Conservation (phyloP, 2,329 filamentous ascomycete genomes). For the Fonsecaea erecta region DNA sequence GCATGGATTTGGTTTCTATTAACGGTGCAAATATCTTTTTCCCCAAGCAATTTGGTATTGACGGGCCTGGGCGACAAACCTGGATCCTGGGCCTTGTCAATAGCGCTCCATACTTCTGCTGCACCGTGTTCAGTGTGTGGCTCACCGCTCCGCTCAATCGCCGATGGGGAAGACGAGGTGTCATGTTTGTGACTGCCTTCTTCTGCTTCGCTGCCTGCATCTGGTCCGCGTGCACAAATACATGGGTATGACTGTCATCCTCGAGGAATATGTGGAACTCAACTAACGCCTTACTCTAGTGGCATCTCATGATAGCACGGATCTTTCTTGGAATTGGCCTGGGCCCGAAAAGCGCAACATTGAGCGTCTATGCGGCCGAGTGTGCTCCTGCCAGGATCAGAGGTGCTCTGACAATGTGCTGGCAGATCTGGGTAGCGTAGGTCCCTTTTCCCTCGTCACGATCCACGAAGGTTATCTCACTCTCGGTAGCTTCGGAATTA, state of each 20-base stretch:
- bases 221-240: conserved; percentile 49
- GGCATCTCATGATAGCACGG: conserved; percentile 7
- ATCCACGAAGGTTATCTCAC: background rate
- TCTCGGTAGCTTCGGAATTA: conserved; percentile 39
- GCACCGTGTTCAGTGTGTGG: conserved; percentile 54
- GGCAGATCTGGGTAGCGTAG: conserved; percentile 56
- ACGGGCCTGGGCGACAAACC: background rate
- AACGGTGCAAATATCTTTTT: conserved; percentile 48
- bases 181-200: conserved; percentile 49
- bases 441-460: conserved; percentile 31
- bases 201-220: conserved; percentile 49
- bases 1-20: conserved; percentile 57
- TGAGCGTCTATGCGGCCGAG: conserved; percentile 55
- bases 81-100: conserved; percentile 46
- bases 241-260: conserved; percentile 40
- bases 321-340: conserved; percentile 44
- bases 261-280: background rate
- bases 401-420: conserved; percentile 58
- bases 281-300: background rate
- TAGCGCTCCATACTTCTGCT: conserved; percentile 53
- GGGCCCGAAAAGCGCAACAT: conserved; percentile 50
- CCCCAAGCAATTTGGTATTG: background rate
- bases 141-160: conserved; percentile 54
- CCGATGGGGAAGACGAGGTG: conserved; percentile 51
- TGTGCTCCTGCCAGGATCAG: conserved; percentile 55